A percentile compares a stretch with the other conserved stretches of the same genome.
These are phyloP conservation scores for Ascobolus immersus DNA, from an alignment of 495 filamentous ascomycete genomes.

Conservation along the genomic window DNA sequence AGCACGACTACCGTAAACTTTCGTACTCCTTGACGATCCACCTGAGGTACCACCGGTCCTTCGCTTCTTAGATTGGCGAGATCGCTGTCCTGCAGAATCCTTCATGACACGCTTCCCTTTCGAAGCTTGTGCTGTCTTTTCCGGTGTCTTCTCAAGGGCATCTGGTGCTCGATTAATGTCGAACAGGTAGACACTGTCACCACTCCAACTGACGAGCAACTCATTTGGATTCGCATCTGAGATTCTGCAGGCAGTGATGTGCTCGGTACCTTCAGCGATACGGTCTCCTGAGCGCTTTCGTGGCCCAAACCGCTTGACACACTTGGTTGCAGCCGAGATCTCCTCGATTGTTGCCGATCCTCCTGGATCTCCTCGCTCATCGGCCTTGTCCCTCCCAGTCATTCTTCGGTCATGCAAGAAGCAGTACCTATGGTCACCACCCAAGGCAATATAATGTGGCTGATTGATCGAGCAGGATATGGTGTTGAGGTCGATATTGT, in stretches of 20 bases:
- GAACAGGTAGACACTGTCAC: conserved; percentile 50
- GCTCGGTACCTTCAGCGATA: conserved; percentile 23
- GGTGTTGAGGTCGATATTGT: conserved; percentile 43
- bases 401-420: conserved; percentile 56
- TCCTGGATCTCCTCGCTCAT: conserved; percentile 26
- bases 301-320: conserved; percentile 45
- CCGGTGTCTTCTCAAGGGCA: conserved; percentile 22
- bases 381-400: conserved; percentile 33
- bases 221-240: conserved; percentile 54
- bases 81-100: conserved; percentile 2
- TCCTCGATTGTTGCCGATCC: conserved; percentile 27
- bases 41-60: too few relatives aligned
- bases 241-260: conserved; percentile 59
- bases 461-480: conserved; percentile 49
- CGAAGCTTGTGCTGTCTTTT: conserved; percentile 6
- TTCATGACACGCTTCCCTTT: conserved; percentile 8
- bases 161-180: conserved; percentile 39
- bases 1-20: too few relatives aligned
- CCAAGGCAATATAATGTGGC: conserved; percentile 52
- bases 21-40: too few relatives aligned
- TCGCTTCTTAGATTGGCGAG: too few relatives aligned
- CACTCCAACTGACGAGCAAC: conserved; percentile 51
- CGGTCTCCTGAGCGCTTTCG: conserved; percentile 24
- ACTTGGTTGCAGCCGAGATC: conserved; percentile 36
- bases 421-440: conserved; percentile 45